A percentile compares a stretch with the other conserved stretches of the same genome.
Evolutionary conservation across 1,139 yeast genomes (phyloP).

Genomic region (Saccharomycopsis phalli): DNA sequence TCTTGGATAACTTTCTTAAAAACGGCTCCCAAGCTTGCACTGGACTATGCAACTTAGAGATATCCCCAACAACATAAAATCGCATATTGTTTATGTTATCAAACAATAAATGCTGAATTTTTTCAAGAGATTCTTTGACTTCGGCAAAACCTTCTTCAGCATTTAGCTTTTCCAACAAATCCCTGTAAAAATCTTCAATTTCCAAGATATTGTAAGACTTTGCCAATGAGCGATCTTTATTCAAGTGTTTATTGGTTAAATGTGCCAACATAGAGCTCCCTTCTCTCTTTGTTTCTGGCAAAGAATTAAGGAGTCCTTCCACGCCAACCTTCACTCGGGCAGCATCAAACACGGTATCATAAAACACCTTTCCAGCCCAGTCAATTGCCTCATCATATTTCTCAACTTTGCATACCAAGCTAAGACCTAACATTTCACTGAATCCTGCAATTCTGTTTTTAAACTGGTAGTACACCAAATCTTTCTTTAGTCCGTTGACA

Average conservation of each 20-base stretch:
- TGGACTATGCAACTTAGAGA: slow-evolving; percentile 41
- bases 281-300: slow-evolving; percentile 74
- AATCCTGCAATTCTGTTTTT: slow-evolving; percentile 54
- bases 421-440: slow-evolving; percentile 55
- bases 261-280: slow-evolving; percentile 69
- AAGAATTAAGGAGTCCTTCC: slow-evolving; percentile 64
- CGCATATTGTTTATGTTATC: slow-evolving; percentile 48
- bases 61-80: slow-evolving; percentile 64
- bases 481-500: slow-evolving; percentile 61
- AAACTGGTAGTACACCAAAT: slow-evolving; percentile 52
- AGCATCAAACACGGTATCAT: slow-evolving; percentile 61
- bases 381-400: slow-evolving; percentile 62
- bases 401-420: slow-evolving; percentile 49
- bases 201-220: slow-evolving; percentile 58
- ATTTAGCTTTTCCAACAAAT: slow-evolving; percentile 42
- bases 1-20: slow-evolving; percentile 23
- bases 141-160: slow-evolving; percentile 38
- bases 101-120: slow-evolving; percentile 49
- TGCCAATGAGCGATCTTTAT: slow-evolving; percentile 50
- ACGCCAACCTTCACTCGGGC: slow-evolving; percentile 60
- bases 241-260: slow-evolving; percentile 44
- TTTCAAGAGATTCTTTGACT: slow-evolving; percentile 47
- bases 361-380: slow-evolving; percentile 66
- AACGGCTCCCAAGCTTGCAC: slow-evolving; percentile 55
- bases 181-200: slow-evolving; percentile 51